Base-by-base conservation (phyloP, 371 early-diverging fungal species). In the Fennellomyces sp. region DNA sequence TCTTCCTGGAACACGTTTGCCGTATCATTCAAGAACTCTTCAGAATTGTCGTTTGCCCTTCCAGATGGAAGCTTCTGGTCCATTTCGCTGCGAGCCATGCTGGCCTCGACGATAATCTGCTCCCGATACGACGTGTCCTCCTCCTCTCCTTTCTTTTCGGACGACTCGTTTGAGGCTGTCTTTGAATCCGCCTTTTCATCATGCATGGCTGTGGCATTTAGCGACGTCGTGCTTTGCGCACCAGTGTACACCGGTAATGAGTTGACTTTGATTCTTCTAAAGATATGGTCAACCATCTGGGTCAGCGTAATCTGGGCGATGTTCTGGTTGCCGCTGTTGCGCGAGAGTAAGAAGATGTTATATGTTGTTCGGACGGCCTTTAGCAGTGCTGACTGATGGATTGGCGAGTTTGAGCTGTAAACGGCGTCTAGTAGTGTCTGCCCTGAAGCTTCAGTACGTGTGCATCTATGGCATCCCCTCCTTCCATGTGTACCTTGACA, bases 281-380 rank as follows among this genome's bases (percentile, higher is more conserved):
- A 90, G n/a, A 95, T 89, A 41, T 88, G 81, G 48, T 90, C 86
- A 10, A 94, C 88, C 91, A 97, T 97, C 70, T 97, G 96, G 0
- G 89, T 88, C 52, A 97, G 70, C 0, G 95, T 89, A 5, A 90
- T 90, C 66, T 95, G 94, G 1, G 96, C 94, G 25, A 94, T 81
- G 45, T 87, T 91, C 75, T 95, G 95, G 42, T 90, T 93, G 38
- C 82, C 84, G 17, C 85, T 81, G 36, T 87, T 85, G 39, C 88
- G 83, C 6, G 93, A 88, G 41, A 85, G 63, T 54, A 90, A 73
- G 63, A 86, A 91, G 25, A 91, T 87, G 52, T 88, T 89, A 62
- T 85, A 87, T 2, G 86, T 78, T 3, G 91, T 89, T 52, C 94
- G 71, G n/a, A 97, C 85, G 7, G 94, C 91, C 31, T 90, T 85